Base-by-base conservation (phyloP, 2,329 filamentous ascomycete genomes). In the Fusarium staphyleae region DNA sequence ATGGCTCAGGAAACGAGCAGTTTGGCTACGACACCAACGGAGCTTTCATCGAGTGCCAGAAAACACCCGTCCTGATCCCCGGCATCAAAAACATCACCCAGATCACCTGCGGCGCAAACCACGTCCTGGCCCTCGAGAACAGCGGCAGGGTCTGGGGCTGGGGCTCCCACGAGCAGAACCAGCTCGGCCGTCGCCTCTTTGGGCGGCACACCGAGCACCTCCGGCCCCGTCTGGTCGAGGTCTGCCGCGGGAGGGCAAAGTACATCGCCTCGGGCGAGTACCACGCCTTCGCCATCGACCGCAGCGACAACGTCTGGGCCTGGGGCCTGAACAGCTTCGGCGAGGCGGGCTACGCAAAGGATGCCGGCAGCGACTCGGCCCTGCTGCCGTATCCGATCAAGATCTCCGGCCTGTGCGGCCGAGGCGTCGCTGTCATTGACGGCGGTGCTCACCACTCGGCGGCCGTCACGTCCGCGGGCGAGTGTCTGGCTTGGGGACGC, bases 261-360 rank as follows among this genome's bases (percentile, higher is more conserved):
- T 82, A 85, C 56, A 82, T 87, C 22, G 87, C 72, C n/a, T 77
- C 72, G 55, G 90, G 90, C 22, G 82, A 85, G 30, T 90, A 91
- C 72, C 89, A 93, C 74, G 87, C 83, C 57, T 91, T 93, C 61
- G 88, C 88, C 13, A 78, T 93, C 43, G 84, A 87, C 70, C 78
- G 81, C 33, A 81, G 82, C 19, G 87, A 85, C 36, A 81, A 84
- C 35, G 85, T 92, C 32, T 92, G 84, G 73, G 81, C 83, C 1
- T 93, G 90, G 89, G 90, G 90, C n/a, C 76, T 90, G 28, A 93
- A 95, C 77, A 88, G 87, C 71, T 93, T 87, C 69, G 87, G 87
- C 55, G 85, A 93, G 74, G 88, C 87, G 10, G 90, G 87, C 1
- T 30, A 60, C 24, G 77, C 80, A 45, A 46, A 46, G 16, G 48